These are phyloP conservation scores for Quercus phellos DNA, from an alignment of 331 rosid genomes.

Conservation along the genomic window DNA sequence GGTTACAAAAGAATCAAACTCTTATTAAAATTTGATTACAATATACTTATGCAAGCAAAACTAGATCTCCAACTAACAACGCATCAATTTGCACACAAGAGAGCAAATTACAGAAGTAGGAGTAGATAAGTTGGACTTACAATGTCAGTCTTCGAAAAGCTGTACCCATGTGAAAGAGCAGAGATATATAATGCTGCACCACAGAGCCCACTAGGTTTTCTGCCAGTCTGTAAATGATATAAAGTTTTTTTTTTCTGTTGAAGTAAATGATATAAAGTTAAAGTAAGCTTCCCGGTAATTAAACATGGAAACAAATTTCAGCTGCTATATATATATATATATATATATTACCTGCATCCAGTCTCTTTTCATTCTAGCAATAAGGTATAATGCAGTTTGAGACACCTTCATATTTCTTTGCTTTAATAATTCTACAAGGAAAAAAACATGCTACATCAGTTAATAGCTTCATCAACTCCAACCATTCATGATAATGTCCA, in stretches of 20 bases:
- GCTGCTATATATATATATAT: too few species aligned
- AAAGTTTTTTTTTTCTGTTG: neutral
- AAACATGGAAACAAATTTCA: conserved; percentile 1
- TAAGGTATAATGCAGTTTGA: conserved; percentile 63
- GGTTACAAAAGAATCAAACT: too few species aligned
- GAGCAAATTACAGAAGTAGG: neutral
- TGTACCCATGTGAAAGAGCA: conserved; percentile 76
- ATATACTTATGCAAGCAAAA: neutral
- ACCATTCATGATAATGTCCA: too few species aligned
- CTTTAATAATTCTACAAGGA: conserved; percentile 56
- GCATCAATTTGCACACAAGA: neutral
- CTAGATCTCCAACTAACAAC: neutral
- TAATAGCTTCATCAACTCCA: too few species aligned
- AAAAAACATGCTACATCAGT: neutral
- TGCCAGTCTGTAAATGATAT: conserved; percentile 64
- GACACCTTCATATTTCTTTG: conserved; percentile 52
- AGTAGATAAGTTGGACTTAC: conserved; percentile 47
- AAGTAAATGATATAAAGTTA: conserved; percentile 13
- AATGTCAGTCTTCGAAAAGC: conserved; percentile 69
- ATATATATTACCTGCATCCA: conserved; percentile 77
- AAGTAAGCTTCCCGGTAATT: conserved; percentile 1
- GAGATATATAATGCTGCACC: conserved; percentile 92
- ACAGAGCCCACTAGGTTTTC: conserved; percentile 90
- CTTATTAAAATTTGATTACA: neutral
- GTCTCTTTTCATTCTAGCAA: conserved; percentile 89